These are phyloP conservation scores for Entomortierella chlamydospora DNA, from an alignment of 192 early-diverging fungal genomes.

Conservation along the genomic window DNA sequence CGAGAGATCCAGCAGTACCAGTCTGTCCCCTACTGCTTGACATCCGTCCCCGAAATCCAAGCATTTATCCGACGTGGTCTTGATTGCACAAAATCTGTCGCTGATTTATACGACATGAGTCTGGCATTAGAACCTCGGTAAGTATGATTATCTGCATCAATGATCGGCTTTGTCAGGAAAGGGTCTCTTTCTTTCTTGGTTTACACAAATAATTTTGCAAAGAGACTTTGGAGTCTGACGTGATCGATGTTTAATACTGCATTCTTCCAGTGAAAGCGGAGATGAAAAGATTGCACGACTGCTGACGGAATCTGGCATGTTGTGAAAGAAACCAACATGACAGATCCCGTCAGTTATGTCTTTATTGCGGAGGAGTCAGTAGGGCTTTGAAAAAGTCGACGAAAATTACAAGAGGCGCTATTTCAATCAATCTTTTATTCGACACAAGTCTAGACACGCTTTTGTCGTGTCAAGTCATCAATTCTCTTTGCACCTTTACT, in stretches of 20 bases:
- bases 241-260: too few species aligned
- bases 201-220: too few species aligned
- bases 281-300: conserved; percentile 82
- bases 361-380: too few species aligned
- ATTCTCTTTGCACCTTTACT: too few species aligned
- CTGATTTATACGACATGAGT: conserved; percentile 83
- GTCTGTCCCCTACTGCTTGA: conserved; percentile 84
- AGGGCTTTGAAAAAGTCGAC: too few species aligned
- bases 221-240: too few species aligned
- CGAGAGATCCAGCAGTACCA: conserved; percentile 95
- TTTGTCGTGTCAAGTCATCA: too few species aligned
- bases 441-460: too few species aligned
- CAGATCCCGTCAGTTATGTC: too few species aligned
- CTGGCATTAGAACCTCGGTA: conserved; percentile 87
- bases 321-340: conserved; percentile 56
- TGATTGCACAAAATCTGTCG: conserved; percentile 77
- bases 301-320: conserved; percentile 79
- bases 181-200: too few species aligned
- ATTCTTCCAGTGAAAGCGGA: conserved; percentile 69
- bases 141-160: conserved; percentile 2
- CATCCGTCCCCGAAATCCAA: conserved; percentile 88
- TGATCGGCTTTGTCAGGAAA: too few species aligned
- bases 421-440: too few species aligned
- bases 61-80: conserved; percentile 78
- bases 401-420: not conserved